Base-by-base conservation (phyloP, 2,329 filamentous ascomycete genomes). In the Parafenestella ontariensis region DNA sequence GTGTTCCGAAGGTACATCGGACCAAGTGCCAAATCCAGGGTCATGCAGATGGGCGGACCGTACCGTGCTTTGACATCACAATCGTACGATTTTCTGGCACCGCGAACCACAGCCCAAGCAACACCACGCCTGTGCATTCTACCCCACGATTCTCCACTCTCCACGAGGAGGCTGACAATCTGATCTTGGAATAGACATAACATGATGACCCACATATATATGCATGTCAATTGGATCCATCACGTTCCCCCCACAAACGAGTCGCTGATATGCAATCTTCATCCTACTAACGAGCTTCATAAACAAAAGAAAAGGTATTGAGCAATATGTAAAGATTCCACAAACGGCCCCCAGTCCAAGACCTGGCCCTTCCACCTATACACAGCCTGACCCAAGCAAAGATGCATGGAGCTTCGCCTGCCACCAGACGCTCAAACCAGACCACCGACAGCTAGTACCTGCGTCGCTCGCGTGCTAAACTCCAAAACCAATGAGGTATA, bases 301-400 rank as follows among this genome's bases (percentile, higher is more conserved):
- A 40, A 48, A 71, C 69, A 70, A 69, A 71, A 41, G 66, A 66
- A 61, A 69, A 65, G 53, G 52, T 69, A 67, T 69, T 62, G 61
- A 61, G 51, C 53, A 62, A 62, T 64, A 64, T 69, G 56, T 68
- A 60, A 60, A 51, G 13, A 34, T 49, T 52, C 57, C 54, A 46
- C 24, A 49, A 50, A 55, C 46, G 13, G n/a, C 15, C 20, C 9
- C 36, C 36, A 21, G 6, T 11, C 20, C 13, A 13, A 23, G 13
- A 15, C 21, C 4, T 24, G 37, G 9, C 49, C 36, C 43, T 33
- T 28, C n/a, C 23, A 51, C 46, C n/a, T 49, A 53, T 56, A 49
- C 57, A 52, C 49, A 52, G 48, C 10, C 52, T 52, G 34, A 41
- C 49, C 41, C 45, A 42, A 29, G 21, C 23, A 40, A 49, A 46